Percentiles rank a stretch among this genome's conserved stretches.
Evolutionary conservation across 2,329 filamentous ascomycete species (phyloP).

Genomic region (Mycogone perniciosa): DNA sequence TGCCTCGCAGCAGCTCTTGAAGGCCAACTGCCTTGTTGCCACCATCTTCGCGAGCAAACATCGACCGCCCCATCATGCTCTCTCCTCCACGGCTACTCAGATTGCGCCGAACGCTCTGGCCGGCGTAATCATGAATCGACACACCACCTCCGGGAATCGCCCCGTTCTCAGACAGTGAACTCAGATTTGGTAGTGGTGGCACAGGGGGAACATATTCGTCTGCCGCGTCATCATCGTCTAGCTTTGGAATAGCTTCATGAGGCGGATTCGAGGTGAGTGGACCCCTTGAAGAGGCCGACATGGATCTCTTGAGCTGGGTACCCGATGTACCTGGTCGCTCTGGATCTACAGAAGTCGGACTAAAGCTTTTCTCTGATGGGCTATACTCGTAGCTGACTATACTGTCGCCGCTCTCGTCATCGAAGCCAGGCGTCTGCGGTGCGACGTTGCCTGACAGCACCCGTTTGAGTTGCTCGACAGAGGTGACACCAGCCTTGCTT

Average conservation of each 20-base stretch:
- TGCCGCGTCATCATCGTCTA: constrained; percentile 25
- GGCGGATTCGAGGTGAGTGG: constrained; percentile 40
- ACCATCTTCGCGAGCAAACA: constrained; percentile 27
- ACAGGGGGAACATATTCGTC: constrained; percentile 47
- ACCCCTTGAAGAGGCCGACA: constrained; percentile 33
- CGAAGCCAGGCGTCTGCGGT: constrained; percentile 34
- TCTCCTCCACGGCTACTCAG: constrained; percentile 39
- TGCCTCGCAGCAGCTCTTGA: constrained; percentile 43
- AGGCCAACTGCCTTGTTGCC: constrained; percentile 37
- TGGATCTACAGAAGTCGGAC: constrained; percentile 26
- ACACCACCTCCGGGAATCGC: constrained; percentile 20
- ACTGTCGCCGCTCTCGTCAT: constrained; percentile 57
- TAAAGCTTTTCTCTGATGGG: constrained; percentile 61
- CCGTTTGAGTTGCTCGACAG: constrained; percentile 58
- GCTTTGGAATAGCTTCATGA: constrained; percentile 22
- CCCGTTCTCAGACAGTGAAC: constrained; percentile 24
- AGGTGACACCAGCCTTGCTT: constrained; percentile 47
- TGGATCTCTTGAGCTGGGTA: constrained; percentile 25
- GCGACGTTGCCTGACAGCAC: constrained; percentile 48
- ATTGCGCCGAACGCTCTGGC: constrained; percentile 30
- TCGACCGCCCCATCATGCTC: constrained; percentile 29
- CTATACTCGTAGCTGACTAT: constrained; percentile 65
- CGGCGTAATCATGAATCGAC: constrained; percentile 31
- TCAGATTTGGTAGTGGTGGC: constrained; percentile 44
- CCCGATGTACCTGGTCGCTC: constrained; percentile 25